Percentiles rank a stretch among this genome's conserved stretches.
phyloP scores from a whole-genome alignment of 176 grass and related monocot species.

The Aegilops tauschii region DNA sequence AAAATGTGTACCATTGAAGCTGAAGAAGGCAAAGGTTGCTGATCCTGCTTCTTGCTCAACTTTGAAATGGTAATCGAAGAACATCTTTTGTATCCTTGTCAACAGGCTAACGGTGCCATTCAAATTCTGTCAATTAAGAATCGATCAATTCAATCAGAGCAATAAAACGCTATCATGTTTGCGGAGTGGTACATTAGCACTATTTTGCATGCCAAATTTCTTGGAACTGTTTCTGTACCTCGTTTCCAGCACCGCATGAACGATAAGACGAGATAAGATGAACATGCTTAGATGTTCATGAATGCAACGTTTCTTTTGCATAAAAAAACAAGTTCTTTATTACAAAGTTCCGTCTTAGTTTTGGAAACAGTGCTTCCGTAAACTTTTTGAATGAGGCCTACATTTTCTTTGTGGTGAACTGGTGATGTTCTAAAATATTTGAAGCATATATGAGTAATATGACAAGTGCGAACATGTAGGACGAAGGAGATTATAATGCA shows the following conservation, averaged over 20 bases:
- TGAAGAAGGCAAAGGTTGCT: conserved; percentile 82
- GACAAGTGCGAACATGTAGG: background rate
- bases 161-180: conserved; percentile 48
- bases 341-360: too few relatives aligned
- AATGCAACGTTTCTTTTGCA: too few relatives aligned
- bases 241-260: too few relatives aligned
- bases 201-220: background rate
- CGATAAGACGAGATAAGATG: too few relatives aligned
- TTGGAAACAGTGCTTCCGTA: too few relatives aligned
- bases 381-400: too few relatives aligned
- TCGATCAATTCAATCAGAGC: conserved; percentile 68
- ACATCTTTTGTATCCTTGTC: conserved; percentile 96
- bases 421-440: conserved; percentile 3
- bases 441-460: background rate
- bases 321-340: too few relatives aligned
- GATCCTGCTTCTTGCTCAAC: conserved; percentile 97
- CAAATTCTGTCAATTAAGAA: conserved; percentile 99
- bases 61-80: conserved; percentile 98
- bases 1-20: conserved; percentile 77
- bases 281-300: too few relatives aligned
- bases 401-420: background rate
- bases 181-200: background rate
- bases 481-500: background rate
- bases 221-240: too few relatives aligned
- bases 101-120: conserved; percentile 77